Conservation (phyloP, 345 rosid species). For the Angophora floribunda region DNA sequence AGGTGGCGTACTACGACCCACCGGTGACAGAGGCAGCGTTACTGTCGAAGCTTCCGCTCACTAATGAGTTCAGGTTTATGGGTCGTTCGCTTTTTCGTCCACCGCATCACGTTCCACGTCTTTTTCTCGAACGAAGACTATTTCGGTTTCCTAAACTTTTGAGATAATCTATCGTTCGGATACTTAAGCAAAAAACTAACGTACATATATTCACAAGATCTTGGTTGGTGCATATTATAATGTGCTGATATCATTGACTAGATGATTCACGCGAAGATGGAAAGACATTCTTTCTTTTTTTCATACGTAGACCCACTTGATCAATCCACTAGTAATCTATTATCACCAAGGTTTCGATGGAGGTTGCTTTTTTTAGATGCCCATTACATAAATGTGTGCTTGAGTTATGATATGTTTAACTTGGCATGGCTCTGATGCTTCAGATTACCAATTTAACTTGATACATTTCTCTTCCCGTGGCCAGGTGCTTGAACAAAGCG, state of each 20-base stretch:
- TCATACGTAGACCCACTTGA: background rate
- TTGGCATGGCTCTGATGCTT: background rate
- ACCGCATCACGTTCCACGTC: background rate
- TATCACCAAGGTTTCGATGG: background rate
- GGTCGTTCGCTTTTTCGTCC: background rate
- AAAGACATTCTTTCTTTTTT: background rate
- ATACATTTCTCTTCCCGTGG: background rate
- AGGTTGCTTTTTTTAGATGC: background rate
- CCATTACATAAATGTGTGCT: background rate
- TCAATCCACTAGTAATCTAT: background rate
- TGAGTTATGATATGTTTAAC: background rate
- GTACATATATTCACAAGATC: background rate
- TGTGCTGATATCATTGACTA: background rate
- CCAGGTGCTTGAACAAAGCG: constrained; percentile 64
- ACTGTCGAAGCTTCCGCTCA: constrained; percentile 40
- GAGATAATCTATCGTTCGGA: background rate
- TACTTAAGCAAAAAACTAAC: background rate
- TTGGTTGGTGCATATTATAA: background rate
- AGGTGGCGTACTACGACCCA: constrained; percentile 34
- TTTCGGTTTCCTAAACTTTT: background rate
- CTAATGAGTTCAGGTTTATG: constrained; percentile 50
- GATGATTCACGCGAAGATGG: background rate
- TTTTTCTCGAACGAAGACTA: background rate
- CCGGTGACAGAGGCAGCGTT: constrained; percentile 22
- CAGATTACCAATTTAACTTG: background rate